Percentiles rank a stretch among this genome's conserved stretches.
phyloP scores from a whole-genome alignment of 2,329 filamentous ascomycete genomes.

The Thielaviopsis musarum region DNA sequence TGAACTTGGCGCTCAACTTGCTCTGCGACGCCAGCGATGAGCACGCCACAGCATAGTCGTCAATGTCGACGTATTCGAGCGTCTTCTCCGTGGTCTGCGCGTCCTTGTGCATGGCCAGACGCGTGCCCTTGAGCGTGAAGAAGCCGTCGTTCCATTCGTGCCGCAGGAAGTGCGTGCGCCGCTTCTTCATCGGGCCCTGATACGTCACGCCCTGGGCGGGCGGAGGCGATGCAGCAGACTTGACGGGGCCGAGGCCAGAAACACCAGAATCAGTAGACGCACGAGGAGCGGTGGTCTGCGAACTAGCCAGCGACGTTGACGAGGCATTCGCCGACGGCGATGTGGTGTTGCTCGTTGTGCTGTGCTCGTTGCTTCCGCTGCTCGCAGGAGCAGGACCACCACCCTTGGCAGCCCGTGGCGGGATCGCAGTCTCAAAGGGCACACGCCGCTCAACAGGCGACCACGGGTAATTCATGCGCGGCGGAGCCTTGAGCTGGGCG shows the following conservation, averaged over 20 bases:
- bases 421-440: conserved; percentile 29
- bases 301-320: conserved; percentile 6
- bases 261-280: conserved; percentile 26
- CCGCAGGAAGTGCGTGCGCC: conserved; percentile 72
- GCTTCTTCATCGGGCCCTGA: conserved; percentile 86
- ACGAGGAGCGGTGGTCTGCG: conserved; percentile 23
- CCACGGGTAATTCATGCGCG: conserved; percentile 39
- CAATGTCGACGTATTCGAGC: conserved; percentile 69
- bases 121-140: conserved; percentile 66
- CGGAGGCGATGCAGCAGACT: conserved; percentile 18
- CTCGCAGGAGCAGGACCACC: not conserved
- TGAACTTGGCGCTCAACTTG: conserved; percentile 79
- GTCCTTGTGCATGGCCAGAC: conserved; percentile 60
- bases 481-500: conserved; percentile 23
- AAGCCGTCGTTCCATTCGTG: conserved; percentile 91
- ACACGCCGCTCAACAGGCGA: conserved; percentile 29
- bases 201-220: conserved; percentile 41
- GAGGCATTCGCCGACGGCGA: not conserved
- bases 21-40: conserved; percentile 56
- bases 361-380: not conserved
- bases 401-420: conserved; percentile 16
- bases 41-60: conserved; percentile 78
- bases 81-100: conserved; percentile 33
- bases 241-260: conserved; percentile 21
- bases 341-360: not conserved